These are phyloP conservation scores for Ophiostoma quercus DNA, from an alignment of 2,329 filamentous ascomycete species.

Conservation along the genomic window DNA sequence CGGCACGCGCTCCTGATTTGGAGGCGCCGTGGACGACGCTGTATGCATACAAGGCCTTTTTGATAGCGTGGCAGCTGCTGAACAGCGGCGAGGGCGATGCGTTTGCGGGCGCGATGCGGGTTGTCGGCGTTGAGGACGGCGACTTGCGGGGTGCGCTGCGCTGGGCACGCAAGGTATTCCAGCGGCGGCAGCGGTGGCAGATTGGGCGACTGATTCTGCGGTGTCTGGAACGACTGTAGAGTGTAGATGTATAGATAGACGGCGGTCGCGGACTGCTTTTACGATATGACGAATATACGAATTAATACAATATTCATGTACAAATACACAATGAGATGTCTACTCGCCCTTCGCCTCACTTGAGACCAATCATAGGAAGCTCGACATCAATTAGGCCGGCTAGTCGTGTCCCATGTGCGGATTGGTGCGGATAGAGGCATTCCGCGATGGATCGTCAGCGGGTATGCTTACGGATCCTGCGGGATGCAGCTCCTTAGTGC, in stretches of 20 bases:
- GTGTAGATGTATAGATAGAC: background rate
- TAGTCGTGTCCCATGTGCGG: background rate
- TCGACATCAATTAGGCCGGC: background rate
- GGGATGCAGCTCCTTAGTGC: background rate
- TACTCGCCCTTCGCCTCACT: background rate
- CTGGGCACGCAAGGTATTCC: constrained; percentile 36
- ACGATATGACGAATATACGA: background rate
- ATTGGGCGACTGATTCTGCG: constrained; percentile 33
- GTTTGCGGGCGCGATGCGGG: constrained; percentile 28
- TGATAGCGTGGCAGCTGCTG: constrained; percentile 39
- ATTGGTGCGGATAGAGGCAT: background rate
- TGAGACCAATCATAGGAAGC: background rate
- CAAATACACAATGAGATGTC: background rate
- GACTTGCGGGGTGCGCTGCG: constrained; percentile 30
- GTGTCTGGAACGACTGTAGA: constrained; percentile 31
- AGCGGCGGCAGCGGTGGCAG: constrained; percentile 32
- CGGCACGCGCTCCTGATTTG: constrained; percentile 26
- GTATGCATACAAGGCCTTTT: constrained; percentile 40
- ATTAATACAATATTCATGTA: background rate
- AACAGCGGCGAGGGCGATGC: constrained; percentile 29
- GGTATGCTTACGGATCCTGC: background rate
- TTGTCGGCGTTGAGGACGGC: constrained; percentile 31
- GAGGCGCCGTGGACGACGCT: constrained; percentile 39
- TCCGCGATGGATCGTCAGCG: background rate
- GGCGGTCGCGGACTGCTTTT: background rate